A percentile compares a stretch with the other conserved stretches of the same genome.
Conservation (phyloP, 2,329 filamentous ascomycete genomes). For the Periconia sp. region DNA sequence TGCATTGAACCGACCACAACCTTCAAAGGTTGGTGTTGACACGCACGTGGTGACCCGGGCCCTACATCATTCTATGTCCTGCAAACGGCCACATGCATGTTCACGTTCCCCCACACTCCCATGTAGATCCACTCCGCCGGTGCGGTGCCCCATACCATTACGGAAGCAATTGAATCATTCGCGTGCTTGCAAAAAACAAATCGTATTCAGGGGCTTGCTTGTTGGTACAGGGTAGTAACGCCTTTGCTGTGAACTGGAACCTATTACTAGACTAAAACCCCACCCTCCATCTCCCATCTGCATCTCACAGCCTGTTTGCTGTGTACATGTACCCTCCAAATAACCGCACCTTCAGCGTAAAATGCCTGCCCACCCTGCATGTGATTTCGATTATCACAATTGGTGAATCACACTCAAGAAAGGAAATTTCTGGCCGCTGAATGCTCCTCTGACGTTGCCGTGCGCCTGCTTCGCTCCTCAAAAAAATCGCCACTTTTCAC, state of each 20-base stretch:
- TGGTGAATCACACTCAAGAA: background rate
- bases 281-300: background rate
- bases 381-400: background rate
- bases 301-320: background rate
- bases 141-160: background rate
- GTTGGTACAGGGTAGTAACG: conserved; percentile 31
- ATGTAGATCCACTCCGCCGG: background rate
- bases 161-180: background rate
- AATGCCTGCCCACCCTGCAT: background rate
- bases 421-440: background rate
- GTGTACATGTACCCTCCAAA: no score
- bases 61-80: no score
- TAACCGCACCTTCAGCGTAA: no score
- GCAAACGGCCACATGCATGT: background rate
- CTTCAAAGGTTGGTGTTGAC: no score
- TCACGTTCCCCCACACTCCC: conserved; percentile 19
- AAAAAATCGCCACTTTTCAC: background rate
- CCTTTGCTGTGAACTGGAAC: conserved; percentile 17
- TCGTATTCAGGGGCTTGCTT: conserved; percentile 27
- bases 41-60: no score
- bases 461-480: background rate
- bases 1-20: no score
- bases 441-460: background rate
- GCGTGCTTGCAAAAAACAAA: conserved; percentile 14
- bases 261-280: conserved; percentile 14